phyloP scores from a whole-genome alignment of 2,329 filamentous ascomycete species.

The Colletotrichum brevisporum region DNA sequence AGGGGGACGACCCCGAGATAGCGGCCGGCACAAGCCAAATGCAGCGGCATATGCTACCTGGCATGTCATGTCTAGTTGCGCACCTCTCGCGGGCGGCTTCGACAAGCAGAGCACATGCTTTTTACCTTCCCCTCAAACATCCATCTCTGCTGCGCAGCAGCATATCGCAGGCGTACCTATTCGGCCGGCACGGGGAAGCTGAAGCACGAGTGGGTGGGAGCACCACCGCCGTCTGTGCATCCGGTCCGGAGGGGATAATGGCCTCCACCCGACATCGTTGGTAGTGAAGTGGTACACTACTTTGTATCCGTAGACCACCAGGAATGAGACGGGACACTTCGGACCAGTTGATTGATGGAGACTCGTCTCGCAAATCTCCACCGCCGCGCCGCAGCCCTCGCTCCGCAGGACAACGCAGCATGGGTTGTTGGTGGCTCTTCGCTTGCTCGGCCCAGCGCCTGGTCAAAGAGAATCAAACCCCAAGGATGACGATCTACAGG shows the following conservation, averaged over 20 bases:
- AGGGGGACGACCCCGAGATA: constrained; percentile 32
- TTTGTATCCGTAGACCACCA: constrained; percentile 24
- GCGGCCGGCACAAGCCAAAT: constrained; percentile 32
- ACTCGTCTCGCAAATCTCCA: constrained; percentile 32
- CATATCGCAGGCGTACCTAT: background rate
- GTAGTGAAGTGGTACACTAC: too few relatives aligned
- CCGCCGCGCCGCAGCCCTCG: constrained; percentile 30
- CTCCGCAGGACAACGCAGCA: constrained; percentile 35
- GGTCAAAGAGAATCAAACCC: constrained; percentile 35
- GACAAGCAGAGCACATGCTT: constrained; percentile 24
- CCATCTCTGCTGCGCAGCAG: background rate
- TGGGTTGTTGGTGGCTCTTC: constrained; percentile 32
- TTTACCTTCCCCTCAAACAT: background rate
- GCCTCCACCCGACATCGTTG: constrained; percentile 2
- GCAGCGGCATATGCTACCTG: constrained; percentile 22
- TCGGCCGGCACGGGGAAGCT: constrained; percentile 30
- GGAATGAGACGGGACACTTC: constrained; percentile 28
- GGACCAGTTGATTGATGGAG: constrained; percentile 38
- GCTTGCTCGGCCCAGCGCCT: constrained; percentile 29
- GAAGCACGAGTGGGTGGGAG: background rate
- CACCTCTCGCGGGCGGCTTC: background rate
- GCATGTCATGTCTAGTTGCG: constrained; percentile 2
- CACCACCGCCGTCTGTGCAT: constrained; percentile 20
- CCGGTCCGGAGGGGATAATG: constrained; percentile 32
- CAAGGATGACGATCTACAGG: constrained; percentile 33